A percentile compares a stretch with the other conserved stretches of the same genome.
Conservation (phyloP, 139 green algal genomes). For the Dunaliella primolecta region DNA sequence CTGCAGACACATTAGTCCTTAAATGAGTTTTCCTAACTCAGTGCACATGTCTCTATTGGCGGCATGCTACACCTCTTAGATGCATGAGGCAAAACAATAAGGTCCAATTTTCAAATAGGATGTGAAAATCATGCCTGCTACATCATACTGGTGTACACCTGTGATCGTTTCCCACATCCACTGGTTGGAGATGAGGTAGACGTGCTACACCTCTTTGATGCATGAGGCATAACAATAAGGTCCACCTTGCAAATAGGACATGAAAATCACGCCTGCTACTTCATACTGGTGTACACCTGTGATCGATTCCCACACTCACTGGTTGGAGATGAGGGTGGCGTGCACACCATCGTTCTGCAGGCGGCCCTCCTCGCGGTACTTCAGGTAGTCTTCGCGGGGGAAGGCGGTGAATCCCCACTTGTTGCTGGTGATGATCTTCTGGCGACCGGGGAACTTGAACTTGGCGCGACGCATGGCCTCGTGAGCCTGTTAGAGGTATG, state of each 20-base stretch:
- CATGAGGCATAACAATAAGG: not conserved
- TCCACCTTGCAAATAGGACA: not conserved
- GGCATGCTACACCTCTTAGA: not conserved
- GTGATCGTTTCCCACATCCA: not conserved
- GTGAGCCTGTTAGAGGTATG: conserved; percentile 60
- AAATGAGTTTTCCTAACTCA: no score
- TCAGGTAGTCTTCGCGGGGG: conserved; percentile 82
- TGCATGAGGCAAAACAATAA: not conserved
- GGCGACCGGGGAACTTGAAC: conserved; percentile 99
- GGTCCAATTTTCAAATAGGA: not conserved
- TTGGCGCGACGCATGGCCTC: conserved; percentile 98
- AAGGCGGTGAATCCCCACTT: conserved; percentile 99
- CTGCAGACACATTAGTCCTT: no score
- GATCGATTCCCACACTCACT: conserved; percentile 6
- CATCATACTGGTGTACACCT: not conserved
- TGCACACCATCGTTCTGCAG: conserved; percentile 85
- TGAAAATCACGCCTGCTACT: not conserved
- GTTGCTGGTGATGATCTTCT: conserved; percentile 93
- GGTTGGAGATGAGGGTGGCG: conserved; percentile 49
- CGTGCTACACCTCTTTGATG: not conserved
- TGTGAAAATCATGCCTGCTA: not conserved
- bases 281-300: not conserved
- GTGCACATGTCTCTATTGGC: no score
- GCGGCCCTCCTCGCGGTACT: conserved; percentile 91
- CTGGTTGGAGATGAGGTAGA: not conserved